phyloP scores from a whole-genome alignment of 1,284 basidiomycete species.

The Papiliotrema nemorosa region DNA sequence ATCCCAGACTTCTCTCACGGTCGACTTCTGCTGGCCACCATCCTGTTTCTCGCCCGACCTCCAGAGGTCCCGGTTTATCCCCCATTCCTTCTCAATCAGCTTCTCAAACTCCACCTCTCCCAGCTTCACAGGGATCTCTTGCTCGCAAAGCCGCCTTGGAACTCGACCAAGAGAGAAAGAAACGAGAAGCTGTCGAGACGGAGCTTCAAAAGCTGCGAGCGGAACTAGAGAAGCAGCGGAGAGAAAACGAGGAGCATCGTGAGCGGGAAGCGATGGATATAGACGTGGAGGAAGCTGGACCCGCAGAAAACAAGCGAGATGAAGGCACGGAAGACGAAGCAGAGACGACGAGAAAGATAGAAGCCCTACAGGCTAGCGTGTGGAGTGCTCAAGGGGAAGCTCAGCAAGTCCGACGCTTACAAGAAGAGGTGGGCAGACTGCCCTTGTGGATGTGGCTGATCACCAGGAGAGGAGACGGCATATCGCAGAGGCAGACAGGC shows the following conservation, averaged over 20 bases:
- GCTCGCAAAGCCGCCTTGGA: slow-evolving; percentile 31
- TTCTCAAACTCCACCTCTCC: slow-evolving; percentile 9
- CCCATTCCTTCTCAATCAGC: slow-evolving; percentile 32
- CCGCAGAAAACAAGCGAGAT: not conserved
- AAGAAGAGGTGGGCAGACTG: slow-evolving; percentile 23
- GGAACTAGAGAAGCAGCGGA: slow-evolving; percentile 6
- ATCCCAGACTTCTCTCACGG: slow-evolving; percentile 21
- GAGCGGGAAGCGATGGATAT: not conserved
- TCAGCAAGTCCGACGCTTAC: slow-evolving; percentile 25
- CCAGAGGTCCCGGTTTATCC: slow-evolving; percentile 16
- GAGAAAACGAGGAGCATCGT: slow-evolving; percentile 3
- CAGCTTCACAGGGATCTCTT: slow-evolving; percentile 28
- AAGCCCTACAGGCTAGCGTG: slow-evolving; percentile 25
- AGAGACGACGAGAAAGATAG: slow-evolving; percentile 11
- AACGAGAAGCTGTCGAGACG: slow-evolving; percentile 22
- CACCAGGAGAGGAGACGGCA: not conserved
- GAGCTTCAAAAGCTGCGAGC: slow-evolving; percentile 13
- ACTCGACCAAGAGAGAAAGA: slow-evolving; percentile 28
- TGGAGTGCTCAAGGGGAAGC: slow-evolving; percentile 38
- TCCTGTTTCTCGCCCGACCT: slow-evolving; percentile 13
- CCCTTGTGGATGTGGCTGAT: not conserved
- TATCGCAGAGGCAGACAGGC: slow-evolving; percentile 5
- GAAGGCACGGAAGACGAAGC: not conserved
- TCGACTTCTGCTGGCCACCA: slow-evolving; percentile 35
- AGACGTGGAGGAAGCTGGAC: not conserved